Evolutionary conservation across 345 rosid genomes (phyloP), one percentile per base, ranked within the genome.

Genomic region (Bruguiera gymnorhiza): DNA sequence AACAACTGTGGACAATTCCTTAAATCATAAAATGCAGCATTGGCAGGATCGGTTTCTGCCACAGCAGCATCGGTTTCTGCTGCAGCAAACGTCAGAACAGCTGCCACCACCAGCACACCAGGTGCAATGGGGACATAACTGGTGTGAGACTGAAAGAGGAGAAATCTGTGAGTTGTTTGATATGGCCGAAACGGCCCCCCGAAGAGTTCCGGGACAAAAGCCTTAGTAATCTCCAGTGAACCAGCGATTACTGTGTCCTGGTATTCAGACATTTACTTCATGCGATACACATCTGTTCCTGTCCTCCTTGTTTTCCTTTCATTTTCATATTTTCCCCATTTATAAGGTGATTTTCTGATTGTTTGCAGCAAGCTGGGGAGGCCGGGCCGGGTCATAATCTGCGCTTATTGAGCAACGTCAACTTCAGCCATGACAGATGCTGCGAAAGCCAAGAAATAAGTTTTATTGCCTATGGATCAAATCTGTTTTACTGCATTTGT

Each of bases 171-270:
- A 32, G 36, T 32, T 32, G 36, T 32, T 32, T 1, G 36, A 32
- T 32, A 32, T 5, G 36, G 36, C 36, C 1, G 7, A 32, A 32
- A 32, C 4, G 36, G 36, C 6, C 36, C 6, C 7, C 1, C 7
- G 7, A 32, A 5, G 6, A 6, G 36, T 32, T 32, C 36, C 36
- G 6, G 36, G 36, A 53, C 21, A 29, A 67, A 2, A 37, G 23
- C 56, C 26, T 48, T 10, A n/a, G 51, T 55, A 30, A 50, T 81
- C 48, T 75, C 66, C 68, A 63, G 76, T 72, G 63, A 48, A 46
- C 65, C 20, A 20, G 8, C 32, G 11, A 13, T 24, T 61, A 32
- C 53, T 39, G 27, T 52, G 23, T 48, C 43, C 50, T 21, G 73
- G 23, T 58, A 50, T 24, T 24, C 13, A 5, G 26, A 6, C 29